phyloP scores from a whole-genome alignment of 148 eudicot genomes.

The Drosera capensis region DNA sequence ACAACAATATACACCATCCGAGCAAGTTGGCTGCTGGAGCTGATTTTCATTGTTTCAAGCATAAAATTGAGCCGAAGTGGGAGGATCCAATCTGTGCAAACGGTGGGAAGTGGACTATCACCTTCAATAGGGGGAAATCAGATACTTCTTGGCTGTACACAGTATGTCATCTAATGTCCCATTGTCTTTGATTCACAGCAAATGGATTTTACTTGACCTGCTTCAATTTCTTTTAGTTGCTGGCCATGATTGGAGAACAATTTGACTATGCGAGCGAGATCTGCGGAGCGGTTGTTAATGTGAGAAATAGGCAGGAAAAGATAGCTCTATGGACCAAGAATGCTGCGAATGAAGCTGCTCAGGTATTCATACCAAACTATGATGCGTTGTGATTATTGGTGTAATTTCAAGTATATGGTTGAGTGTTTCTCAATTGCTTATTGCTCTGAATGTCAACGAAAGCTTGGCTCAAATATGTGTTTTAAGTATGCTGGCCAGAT shows the following conservation, averaged over 20 bases:
- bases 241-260: constrained; percentile 96
- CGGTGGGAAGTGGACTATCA: constrained; percentile 86
- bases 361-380: no score
- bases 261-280: constrained; percentile 93
- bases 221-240: constrained; percentile 28
- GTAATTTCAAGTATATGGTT: no score
- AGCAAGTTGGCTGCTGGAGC: constrained; percentile 61
- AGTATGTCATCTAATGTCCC: constrained; percentile 17
- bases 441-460: no score
- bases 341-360: constrained; percentile 90
- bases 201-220: constrained; percentile 10
- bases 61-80: constrained; percentile 93
- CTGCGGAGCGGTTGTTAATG: constrained; percentile 89
- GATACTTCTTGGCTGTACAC: constrained; percentile 75
- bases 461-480: no score
- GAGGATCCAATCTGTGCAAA: constrained; percentile 96
- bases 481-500: no score
- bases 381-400: no score
- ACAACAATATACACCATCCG: constrained; percentile 68
- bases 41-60: constrained; percentile 72
- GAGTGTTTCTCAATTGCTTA: no score
- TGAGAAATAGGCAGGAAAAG: constrained; percentile 60
- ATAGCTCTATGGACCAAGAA: constrained; percentile 80
- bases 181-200: background rate
- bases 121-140: constrained; percentile 33